Evolutionary conservation across 257 asterid genomes (phyloP).

Genomic region (Paulownia fortunei): DNA sequence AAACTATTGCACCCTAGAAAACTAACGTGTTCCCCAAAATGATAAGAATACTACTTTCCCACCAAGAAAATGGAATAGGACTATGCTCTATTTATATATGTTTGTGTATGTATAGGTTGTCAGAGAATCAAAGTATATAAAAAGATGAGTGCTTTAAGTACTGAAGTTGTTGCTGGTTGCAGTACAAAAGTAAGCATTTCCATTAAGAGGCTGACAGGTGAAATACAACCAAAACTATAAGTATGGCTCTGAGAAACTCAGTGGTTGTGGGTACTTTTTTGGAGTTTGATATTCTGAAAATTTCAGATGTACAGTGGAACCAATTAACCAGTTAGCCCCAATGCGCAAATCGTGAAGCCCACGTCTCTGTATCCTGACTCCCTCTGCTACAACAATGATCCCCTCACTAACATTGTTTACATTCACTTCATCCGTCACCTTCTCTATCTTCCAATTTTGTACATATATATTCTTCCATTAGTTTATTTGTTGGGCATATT

Average conservation of each 20-base stretch:
- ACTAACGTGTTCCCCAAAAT: conserved; percentile 52
- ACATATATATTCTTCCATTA: too few relatives aligned
- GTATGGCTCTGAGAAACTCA: conserved; percentile 1
- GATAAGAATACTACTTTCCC: conserved; percentile 35
- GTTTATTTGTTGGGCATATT: too few relatives aligned
- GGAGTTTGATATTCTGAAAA: neutral
- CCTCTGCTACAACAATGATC: neutral
- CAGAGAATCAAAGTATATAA: conserved; percentile 18
- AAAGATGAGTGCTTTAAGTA: neutral
- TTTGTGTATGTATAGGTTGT: conserved; percentile 16
- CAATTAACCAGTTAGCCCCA: conserved; percentile 29
- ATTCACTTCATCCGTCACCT: conserved; percentile 1
- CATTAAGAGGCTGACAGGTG: conserved; percentile 33
- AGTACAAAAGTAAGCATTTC: conserved; percentile 25
- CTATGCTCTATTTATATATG: neutral
- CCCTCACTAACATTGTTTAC: neutral
- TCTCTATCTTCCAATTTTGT: neutral
- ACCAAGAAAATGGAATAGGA: neutral
- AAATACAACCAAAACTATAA: neutral
- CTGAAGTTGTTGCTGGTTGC: neutral
- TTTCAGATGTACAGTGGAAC: neutral
- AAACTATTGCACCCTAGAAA: conserved; percentile 39
- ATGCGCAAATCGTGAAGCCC: conserved; percentile 39
- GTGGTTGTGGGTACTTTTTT: conserved; percentile 21
- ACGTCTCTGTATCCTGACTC: conserved; percentile 19